Evolutionary conservation across 257 asterid genomes (phyloP).

Genomic region (Ophiorrhiza pumila): DNA sequence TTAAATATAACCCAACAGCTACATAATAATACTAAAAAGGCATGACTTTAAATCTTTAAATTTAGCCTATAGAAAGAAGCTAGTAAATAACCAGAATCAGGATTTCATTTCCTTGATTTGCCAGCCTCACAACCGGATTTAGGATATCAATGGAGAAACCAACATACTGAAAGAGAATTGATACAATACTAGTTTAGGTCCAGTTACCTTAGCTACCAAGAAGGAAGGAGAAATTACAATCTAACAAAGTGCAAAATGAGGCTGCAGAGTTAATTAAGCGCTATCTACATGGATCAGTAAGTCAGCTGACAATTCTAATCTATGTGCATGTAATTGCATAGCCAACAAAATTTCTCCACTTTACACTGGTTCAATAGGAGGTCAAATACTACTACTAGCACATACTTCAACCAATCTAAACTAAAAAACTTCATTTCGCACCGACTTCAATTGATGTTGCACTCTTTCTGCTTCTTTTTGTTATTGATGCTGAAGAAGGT

Average conservation of each 20-base stretch:
- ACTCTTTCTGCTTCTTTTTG: conserved; percentile 36
- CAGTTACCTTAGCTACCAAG: not conserved
- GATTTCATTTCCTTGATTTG: no score
- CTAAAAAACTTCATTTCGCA: conserved; percentile 26
- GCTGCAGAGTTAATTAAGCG: not conserved
- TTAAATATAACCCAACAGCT: no score
- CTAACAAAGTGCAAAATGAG: not conserved
- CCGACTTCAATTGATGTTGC: conserved; percentile 18
- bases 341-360: conserved; percentile 3
- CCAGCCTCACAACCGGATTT: not conserved
- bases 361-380: not conserved
- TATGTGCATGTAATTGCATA: conserved; percentile 23
- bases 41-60: no score
- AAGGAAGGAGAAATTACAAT: not conserved
- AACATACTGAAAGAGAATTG: not conserved
- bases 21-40: no score
- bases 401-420: not conserved
- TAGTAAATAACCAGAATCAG: no score
- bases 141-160: not conserved
- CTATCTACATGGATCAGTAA: conserved; percentile 17
- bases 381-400: not conserved
- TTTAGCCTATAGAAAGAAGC: no score
- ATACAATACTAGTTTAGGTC: not conserved
- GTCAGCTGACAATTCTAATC: conserved; percentile 33
- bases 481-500: conserved; percentile 32